Percentiles rank a stretch among this genome's conserved stretches.
These are phyloP conservation scores for Microsporum audouinii DNA, from an alignment of 2,329 filamentous ascomycete genomes.

Conservation along the genomic window DNA sequence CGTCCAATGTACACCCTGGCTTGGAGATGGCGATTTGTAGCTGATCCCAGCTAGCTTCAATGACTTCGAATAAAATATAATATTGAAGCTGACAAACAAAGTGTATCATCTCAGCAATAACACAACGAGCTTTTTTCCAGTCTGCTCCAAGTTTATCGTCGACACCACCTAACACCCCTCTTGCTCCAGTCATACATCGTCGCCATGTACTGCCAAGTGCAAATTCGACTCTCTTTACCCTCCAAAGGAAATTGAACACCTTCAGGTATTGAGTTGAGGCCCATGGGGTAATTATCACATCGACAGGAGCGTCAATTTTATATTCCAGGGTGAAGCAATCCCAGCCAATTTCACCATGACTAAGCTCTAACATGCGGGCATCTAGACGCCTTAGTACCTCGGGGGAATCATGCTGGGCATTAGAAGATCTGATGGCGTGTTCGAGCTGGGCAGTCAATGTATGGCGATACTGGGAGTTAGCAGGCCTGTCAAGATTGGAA, in stretches of 20 bases:
- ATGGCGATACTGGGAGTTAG: slow-evolving; percentile 93
- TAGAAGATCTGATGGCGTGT: slow-evolving; percentile 91
- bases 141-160: slow-evolving; percentile 62
- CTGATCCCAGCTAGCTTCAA: slow-evolving; percentile 89
- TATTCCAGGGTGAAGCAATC: slow-evolving; percentile 98
- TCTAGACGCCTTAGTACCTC: slow-evolving; percentile 87
- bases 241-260: slow-evolving; percentile 98
- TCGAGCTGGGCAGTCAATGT: slow-evolving; percentile 96
- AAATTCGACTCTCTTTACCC: slow-evolving; percentile 95
- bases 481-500: slow-evolving; percentile 82
- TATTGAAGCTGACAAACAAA: slow-evolving; percentile 96
- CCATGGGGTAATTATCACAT: slow-evolving; percentile 94
- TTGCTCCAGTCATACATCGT: slow-evolving; percentile 85
- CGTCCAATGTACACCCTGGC: slow-evolving; percentile 83
- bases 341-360: slow-evolving; percentile 95
- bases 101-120: slow-evolving; percentile 95
- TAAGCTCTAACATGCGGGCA: slow-evolving; percentile 95
- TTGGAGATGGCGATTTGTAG: slow-evolving; percentile 71
- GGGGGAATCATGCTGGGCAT: slow-evolving; percentile 86
- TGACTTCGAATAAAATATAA: slow-evolving; percentile 97
- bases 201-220: slow-evolving; percentile 84
- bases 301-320: slow-evolving; percentile 90
- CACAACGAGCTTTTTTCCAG: slow-evolving; percentile 83
- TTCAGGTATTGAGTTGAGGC: slow-evolving; percentile 94
- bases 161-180: slow-evolving; percentile 73